Percentiles rank a stretch among this genome's conserved stretches.
Evolutionary conservation across 768 basidiomycete genomes (phyloP).

Genomic region (Tylopilus sp.): DNA sequence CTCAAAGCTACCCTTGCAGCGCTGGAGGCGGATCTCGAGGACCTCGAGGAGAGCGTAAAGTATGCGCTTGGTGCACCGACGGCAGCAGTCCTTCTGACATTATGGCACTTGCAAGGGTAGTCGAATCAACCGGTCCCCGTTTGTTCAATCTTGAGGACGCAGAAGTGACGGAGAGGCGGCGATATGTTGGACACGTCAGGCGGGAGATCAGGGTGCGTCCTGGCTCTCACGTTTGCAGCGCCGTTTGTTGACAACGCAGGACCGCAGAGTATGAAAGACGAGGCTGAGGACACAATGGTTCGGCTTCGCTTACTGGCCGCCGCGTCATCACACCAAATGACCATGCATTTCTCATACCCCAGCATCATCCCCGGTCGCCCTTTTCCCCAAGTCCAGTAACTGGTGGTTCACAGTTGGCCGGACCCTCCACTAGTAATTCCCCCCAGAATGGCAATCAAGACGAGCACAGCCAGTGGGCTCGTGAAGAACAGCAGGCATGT

Average conservation of each 20-base stretch:
- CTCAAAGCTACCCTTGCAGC: slow-evolving; percentile 72
- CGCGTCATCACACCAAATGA: not conserved
- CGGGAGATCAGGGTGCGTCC: slow-evolving; percentile 75
- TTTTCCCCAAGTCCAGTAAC: slow-evolving; percentile 14
- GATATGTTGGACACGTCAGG: slow-evolving; percentile 73
- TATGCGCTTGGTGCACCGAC: slow-evolving; percentile 32
- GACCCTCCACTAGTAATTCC: slow-evolving; percentile 6
- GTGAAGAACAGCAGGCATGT: slow-evolving; percentile 80
- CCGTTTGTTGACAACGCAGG: slow-evolving; percentile 36
- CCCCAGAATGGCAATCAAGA: slow-evolving; percentile 41
- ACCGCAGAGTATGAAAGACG: slow-evolving; percentile 68
- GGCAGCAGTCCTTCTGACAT: not conserved
- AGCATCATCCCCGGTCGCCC: slow-evolving; percentile 16
- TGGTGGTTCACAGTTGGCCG: slow-evolving; percentile 15
- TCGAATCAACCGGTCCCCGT: slow-evolving; percentile 81
- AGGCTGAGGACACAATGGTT: slow-evolving; percentile 39
- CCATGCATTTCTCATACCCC: not conserved
- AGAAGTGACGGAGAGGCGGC: slow-evolving; percentile 73
- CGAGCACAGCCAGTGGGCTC: slow-evolving; percentile 76
- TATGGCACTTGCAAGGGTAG: slow-evolving; percentile 51
- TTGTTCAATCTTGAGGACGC: slow-evolving; percentile 77
- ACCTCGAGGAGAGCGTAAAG: slow-evolving; percentile 93
- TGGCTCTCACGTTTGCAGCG: not conserved
- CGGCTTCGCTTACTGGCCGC: not conserved
- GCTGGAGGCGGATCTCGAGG: slow-evolving; percentile 85